Base-by-base conservation (phyloP, 108 stramenopile species). In the Fragilaria radians region DNA sequence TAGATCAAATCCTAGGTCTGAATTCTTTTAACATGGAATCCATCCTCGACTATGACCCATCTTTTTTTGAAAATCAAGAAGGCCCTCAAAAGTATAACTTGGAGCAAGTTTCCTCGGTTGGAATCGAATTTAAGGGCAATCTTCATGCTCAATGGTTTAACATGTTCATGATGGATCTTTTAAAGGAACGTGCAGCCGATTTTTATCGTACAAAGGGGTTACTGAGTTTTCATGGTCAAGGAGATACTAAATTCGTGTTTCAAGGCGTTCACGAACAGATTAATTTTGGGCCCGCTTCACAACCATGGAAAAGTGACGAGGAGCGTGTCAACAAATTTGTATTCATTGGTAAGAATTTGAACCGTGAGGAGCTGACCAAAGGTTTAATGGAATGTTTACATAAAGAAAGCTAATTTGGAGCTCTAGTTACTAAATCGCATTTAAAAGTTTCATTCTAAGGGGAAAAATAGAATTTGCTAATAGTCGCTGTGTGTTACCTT, bases 231-330 rank as follows among this genome's bases (percentile, higher is more conserved):
- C 93, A 93, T 68, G 93, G 93, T 21, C 94, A 97, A 63, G 96
- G 94, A 11, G 77, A 94, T 72, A 80, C 85, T 21, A 95, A 95
- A 66, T 97, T 97, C 76, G 96, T 97, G 7, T 97, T 97, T 66
- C 96, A 97, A 71, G 96, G 96, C 28, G 96, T 97, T 4, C 96
- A 97, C 73, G 96, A 97, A 63, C 96, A 97, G 72, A 97, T 93
- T 65, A 88, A 96, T 72, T 97, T 97, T 73, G 96, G 96, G 47
- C 96, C 96, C 28, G 85, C 90, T 29, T 65, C 87, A 52, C 85
- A 88, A 30, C 85, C 88, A 46, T 97, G 93, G 94, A 72, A 63
- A 32, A 76, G 76, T 24, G 88, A 61, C 0, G 96, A 95, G 65
- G 64, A 63, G 30, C 73, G 85, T 21, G 52, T 83, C 47, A 94